Percentiles rank a stretch among this genome's conserved stretches.
Conservation (phyloP, 2,329 filamentous ascomycete genomes). For the Mycosphaerella arachidis region DNA sequence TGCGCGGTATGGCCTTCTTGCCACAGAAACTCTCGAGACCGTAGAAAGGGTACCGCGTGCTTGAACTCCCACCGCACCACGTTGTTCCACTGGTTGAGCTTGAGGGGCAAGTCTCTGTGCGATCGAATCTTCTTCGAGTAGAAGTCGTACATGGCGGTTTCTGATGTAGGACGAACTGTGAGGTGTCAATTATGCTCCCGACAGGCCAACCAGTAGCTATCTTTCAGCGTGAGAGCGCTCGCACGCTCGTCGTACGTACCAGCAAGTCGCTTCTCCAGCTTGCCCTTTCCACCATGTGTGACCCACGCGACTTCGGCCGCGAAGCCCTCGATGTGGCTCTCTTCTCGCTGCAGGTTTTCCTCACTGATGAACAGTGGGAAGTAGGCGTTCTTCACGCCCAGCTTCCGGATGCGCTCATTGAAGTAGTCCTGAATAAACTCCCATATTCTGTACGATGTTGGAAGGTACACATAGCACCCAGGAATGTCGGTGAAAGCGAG, state of each 20-base stretch:
- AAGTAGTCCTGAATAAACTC: conserved; percentile 58
- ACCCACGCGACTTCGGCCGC: conserved; percentile 89
- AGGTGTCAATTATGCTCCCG: neutral
- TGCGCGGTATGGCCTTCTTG: conserved; percentile 96
- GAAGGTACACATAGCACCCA: conserved; percentile 91
- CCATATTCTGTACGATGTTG: conserved; percentile 64
- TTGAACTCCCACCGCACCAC: conserved; percentile 97
- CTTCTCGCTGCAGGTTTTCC: conserved; percentile 80
- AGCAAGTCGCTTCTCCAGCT: conserved; percentile 75
- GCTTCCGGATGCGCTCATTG: conserved; percentile 70
- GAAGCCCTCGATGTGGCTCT: conserved; percentile 98
- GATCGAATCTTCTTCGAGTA: conserved; percentile 96
- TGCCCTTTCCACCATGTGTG: conserved; percentile 83
- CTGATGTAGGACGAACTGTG: conserved; percentile 61
- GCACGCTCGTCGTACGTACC: neutral
- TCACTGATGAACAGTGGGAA: conserved; percentile 94
- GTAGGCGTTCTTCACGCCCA: conserved; percentile 92
- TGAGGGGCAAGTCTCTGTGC: conserved; percentile 88
- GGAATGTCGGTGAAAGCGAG: conserved; percentile 97
- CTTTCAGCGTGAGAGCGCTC: neutral
- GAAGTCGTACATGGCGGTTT: conserved; percentile 91
- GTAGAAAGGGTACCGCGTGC: conserved; percentile 77
- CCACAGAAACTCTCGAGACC: conserved; percentile 95
- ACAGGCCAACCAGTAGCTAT: neutral
- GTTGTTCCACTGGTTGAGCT: conserved; percentile 97